Evolutionary conservation across 805 yeast genomes (phyloP), one percentile per base, ranked within the genome.

Genomic region (Yarrowia hollandica): DNA sequence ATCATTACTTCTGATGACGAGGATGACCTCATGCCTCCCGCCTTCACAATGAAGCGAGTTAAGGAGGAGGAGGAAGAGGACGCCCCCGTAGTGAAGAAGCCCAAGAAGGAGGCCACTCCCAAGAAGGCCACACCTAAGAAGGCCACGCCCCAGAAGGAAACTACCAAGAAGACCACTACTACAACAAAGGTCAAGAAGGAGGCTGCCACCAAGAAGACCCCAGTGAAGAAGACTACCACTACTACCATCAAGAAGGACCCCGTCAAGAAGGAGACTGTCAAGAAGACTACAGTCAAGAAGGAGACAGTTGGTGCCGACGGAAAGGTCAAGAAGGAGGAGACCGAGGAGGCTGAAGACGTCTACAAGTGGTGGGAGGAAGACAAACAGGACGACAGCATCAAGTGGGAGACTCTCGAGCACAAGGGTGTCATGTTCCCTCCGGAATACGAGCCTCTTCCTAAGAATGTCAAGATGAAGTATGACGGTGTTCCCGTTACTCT

Each of bases 341-440:
- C 60, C 33, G 82, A 76, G 16, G 84, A 79, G 15, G 83, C 79
- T n/a, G 84, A 79, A 2, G 88, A 79, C 1, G 76, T 73, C n/a
- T 84, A 81, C 68, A 85, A 83, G 71, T 84, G 96, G 95, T 90
- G 96, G 94, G 92, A 88, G 69, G 71, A 74, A 31, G 64, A 62
- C 22, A 86, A 85, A 63, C 72, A 83, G 28, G 87, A 88, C 67
- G 92, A 86, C 28, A 81, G 85, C 38, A 77, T 84, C 59, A 89
- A 90, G 68, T 92, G 99, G 99, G 85, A 82, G 21, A 80, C 90
- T 1, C 74, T 92, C 56, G 89, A 82, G 63, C 99, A 92, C 70
- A 84, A 81, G 64, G 99, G 99, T 66, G 97, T 92, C 11, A 74
- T 91, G 28, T 92, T 92, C 67, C 97, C 99, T 1, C 97, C 98